Evolutionary conservation across 2,329 filamentous ascomycete genomes (phyloP).

Genomic region (Pseudocercospora pini-densiflorae): DNA sequence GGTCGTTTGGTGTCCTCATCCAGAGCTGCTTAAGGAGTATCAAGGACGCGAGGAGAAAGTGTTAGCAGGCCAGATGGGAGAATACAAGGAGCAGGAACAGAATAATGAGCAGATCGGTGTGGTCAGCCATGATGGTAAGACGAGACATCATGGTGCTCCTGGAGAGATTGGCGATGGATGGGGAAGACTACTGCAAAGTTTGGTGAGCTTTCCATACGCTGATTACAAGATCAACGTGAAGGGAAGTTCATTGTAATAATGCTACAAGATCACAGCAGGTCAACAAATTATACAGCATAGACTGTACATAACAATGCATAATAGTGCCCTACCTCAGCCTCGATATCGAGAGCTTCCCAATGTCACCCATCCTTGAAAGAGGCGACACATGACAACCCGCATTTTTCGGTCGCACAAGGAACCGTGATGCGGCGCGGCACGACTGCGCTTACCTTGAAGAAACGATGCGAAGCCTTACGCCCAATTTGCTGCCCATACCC

Average conservation of each 20-base stretch:
- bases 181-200: conserved; percentile 56
- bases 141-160: conserved; percentile 50
- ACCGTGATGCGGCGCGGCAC: too few species aligned
- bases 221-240: conserved; percentile 59
- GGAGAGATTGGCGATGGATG: conserved; percentile 66
- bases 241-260: conserved; percentile 21
- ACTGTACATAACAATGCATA: neutral
- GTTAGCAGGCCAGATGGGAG: conserved; percentile 78
- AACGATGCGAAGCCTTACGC: too few species aligned
- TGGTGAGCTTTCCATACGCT: conserved; percentile 65
- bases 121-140: conserved; percentile 29
- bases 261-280: neutral
- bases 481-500: too few species aligned
- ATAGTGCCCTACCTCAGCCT: neutral
- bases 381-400: too few species aligned
- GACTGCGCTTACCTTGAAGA: too few species aligned
- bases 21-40: conserved; percentile 76
- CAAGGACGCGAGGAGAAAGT: conserved; percentile 77
- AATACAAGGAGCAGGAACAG: conserved; percentile 61
- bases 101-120: conserved; percentile 36
- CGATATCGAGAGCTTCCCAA: neutral
- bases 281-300: neutral
- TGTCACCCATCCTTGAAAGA: too few species aligned
- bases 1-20: conserved; percentile 89
- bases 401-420: too few species aligned